Evolutionary conservation across 2,329 filamentous ascomycete species (phyloP).

Genomic region (Apiospora pterosperma): DNA sequence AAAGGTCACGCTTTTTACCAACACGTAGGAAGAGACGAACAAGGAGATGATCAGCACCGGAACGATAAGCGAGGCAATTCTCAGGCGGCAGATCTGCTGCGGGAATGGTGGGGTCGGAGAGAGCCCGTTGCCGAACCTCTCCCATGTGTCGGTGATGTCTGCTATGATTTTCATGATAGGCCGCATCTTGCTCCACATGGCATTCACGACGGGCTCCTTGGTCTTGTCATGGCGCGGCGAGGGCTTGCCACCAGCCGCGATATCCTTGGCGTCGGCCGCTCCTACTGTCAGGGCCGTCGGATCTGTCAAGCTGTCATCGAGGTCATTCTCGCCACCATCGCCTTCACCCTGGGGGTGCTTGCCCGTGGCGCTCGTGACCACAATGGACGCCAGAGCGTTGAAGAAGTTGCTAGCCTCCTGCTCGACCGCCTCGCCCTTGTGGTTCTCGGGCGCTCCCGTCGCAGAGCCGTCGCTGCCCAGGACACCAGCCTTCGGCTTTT

Average conservation of each 20-base stretch:
- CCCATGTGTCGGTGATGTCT: conserved; percentile 48
- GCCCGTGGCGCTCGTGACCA: conserved; percentile 71
- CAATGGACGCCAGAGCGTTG: conserved; percentile 67
- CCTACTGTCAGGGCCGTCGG: conserved; percentile 34
- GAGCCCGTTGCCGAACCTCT: conserved; percentile 51
- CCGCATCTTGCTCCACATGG: conserved; percentile 73
- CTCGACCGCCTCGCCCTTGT: conserved; percentile 80
- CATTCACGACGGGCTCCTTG: conserved; percentile 72
- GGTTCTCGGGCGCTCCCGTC: conserved; percentile 78
- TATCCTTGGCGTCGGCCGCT: conserved; percentile 38
- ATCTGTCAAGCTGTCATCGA: conserved; percentile 23
- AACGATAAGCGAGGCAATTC: conserved; percentile 49
- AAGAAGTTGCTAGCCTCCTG: conserved; percentile 81
- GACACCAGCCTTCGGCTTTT: conserved; percentile 74
- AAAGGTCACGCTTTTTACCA: conserved; percentile 64
- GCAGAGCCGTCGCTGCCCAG: conserved; percentile 73
- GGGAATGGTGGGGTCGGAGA: conserved; percentile 64
- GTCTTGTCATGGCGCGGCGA: conserved; percentile 62
- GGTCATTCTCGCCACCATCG: not conserved
- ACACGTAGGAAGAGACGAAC: conserved; percentile 54
- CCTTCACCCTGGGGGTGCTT: conserved; percentile 57
- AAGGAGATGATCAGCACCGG: conserved; percentile 51
- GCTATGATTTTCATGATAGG: conserved; percentile 62
- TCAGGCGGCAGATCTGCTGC: conserved; percentile 46
- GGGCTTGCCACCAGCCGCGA: conserved; percentile 44